Conservation (phyloP, 1,139 yeast species). For the Protomyces arabidopsidicola region DNA sequence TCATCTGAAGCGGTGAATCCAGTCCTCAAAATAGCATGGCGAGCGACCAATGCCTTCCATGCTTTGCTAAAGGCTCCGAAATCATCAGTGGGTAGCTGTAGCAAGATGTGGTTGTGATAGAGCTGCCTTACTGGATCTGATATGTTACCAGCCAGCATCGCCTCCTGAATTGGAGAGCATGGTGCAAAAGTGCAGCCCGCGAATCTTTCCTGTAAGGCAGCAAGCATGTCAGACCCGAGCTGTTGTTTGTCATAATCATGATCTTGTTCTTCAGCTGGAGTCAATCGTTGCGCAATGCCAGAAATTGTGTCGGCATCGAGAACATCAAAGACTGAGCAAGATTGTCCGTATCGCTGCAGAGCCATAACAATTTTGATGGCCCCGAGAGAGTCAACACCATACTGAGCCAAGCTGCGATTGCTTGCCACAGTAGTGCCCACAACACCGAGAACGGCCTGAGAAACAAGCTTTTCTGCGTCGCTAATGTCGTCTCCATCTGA, state of each 20-base stretch:
- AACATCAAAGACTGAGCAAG: conserved; percentile 4
- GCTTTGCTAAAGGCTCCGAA: conserved; percentile 8
- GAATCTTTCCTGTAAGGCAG: neutral
- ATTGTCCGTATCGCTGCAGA: neutral
- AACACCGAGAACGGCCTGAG: neutral
- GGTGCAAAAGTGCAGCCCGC: conserved; percentile 9
- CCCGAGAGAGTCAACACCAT: conserved; percentile 16
- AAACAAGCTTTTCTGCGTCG: neutral
- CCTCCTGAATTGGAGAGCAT: conserved; percentile 30
- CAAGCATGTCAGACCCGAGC: neutral
- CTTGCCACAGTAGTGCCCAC: neutral
- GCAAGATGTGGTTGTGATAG: conserved; percentile 30
- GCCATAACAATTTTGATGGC: conserved; percentile 22
- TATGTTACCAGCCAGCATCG: conserved; percentile 31
- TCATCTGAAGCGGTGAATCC: conserved; percentile 28
- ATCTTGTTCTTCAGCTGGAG: neutral
- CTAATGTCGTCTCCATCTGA: neutral
- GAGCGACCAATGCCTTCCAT: conserved; percentile 26
- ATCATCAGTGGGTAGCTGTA: neutral
- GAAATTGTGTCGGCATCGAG: neutral
- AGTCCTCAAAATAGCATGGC: conserved; percentile 33
- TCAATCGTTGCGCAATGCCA: neutral
- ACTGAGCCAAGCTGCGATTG: neutral
- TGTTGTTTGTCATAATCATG: neutral
- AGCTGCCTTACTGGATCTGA: conserved; percentile 15